Conservation (phyloP, 2,329 filamentous ascomycete species). For the Cylindrodendrum hubeiense region DNA sequence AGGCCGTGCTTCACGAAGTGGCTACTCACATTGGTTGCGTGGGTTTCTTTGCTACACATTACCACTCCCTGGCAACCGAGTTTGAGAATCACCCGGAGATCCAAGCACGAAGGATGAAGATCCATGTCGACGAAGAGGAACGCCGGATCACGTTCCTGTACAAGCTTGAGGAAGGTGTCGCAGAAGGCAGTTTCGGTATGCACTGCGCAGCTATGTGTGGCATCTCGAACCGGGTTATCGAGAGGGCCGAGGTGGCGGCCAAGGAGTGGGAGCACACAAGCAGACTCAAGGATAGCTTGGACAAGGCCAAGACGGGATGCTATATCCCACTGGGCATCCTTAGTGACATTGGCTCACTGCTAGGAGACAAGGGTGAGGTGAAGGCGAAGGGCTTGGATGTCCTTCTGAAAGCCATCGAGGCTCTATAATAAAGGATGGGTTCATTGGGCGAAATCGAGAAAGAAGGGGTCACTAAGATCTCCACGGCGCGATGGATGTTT, state of each 20-base stretch:
- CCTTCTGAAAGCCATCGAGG: constrained; percentile 70
- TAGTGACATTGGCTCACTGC: constrained; percentile 86
- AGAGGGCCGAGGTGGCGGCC: constrained; percentile 88
- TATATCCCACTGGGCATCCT: constrained; percentile 88
- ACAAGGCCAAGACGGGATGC: constrained; percentile 81
- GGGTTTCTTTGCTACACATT: constrained; percentile 98
- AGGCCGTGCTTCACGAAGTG: constrained; percentile 96
- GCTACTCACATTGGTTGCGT: constrained; percentile 93
- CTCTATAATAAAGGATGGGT: constrained; percentile 55
- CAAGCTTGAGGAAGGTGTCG: constrained; percentile 91
- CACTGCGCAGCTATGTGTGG: constrained; percentile 99
- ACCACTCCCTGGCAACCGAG: constrained; percentile 92
- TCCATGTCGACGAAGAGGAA: constrained; percentile 87
- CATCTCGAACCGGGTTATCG: constrained; percentile 85
- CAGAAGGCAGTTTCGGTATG: constrained; percentile 98
- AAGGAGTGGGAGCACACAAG: constrained; percentile 96
- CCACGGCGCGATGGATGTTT: constrained; percentile 30
- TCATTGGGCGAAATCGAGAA: constrained; percentile 2
- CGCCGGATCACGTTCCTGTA: constrained; percentile 97
- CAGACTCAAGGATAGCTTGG: constrained; percentile 87
- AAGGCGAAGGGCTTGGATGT: constrained; percentile 68
- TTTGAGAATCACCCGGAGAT: constrained; percentile 93
- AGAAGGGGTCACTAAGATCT: not conserved
- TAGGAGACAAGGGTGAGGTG: constrained; percentile 70
- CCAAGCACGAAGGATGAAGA: constrained; percentile 88